These are phyloP conservation scores for Filobasidium wieringae DNA, from an alignment of 768 basidiomycete species.

Conservation along the genomic window DNA sequence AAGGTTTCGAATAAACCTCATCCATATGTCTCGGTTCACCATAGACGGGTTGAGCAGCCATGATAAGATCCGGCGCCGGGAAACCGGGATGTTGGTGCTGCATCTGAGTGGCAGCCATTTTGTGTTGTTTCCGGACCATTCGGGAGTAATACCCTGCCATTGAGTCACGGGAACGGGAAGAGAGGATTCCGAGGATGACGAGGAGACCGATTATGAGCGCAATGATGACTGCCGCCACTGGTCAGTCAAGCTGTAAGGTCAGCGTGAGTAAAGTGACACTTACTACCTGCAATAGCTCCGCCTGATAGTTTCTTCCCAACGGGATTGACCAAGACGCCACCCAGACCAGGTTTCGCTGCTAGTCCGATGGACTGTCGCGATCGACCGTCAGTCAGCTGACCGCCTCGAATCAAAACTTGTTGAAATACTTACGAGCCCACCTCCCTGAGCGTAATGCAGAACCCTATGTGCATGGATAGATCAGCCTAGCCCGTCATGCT, in stretches of 20 bases:
- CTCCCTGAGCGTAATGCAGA: too few relatives aligned
- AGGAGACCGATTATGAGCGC: slow-evolving; percentile 66
- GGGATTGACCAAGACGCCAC: slow-evolving; percentile 23
- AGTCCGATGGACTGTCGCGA: slow-evolving; percentile 26
- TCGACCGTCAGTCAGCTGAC: too few relatives aligned
- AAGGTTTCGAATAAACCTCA: slow-evolving; percentile 4
- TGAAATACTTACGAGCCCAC: too few relatives aligned
- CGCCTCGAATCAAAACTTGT: too few relatives aligned
- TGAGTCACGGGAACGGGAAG: slow-evolving; percentile 39
- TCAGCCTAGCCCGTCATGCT: slow-evolving; percentile 8
- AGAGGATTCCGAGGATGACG: slow-evolving; percentile 62
- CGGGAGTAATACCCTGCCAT: slow-evolving; percentile 34
- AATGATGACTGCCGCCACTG: slow-evolving; percentile 55
- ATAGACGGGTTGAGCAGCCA: slow-evolving; percentile 5
- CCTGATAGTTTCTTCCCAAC: slow-evolving; percentile 12
- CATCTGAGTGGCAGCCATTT: slow-evolving; percentile 16
- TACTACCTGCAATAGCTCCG: slow-evolving; percentile 19
- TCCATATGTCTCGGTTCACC: slow-evolving; percentile 3
- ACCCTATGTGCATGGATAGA: slow-evolving; percentile 25
- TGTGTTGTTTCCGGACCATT: slow-evolving; percentile 25
- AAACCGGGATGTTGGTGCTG: slow-evolving; percentile 19
- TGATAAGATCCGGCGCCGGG: slow-evolving; percentile 14
- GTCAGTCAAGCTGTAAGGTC: too few relatives aligned
- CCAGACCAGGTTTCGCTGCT: slow-evolving; percentile 29
- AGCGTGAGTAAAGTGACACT: slow-evolving; percentile 12